phyloP scores from a whole-genome alignment of 495 filamentous ascomycete species.

The Letharia columbiana region DNA sequence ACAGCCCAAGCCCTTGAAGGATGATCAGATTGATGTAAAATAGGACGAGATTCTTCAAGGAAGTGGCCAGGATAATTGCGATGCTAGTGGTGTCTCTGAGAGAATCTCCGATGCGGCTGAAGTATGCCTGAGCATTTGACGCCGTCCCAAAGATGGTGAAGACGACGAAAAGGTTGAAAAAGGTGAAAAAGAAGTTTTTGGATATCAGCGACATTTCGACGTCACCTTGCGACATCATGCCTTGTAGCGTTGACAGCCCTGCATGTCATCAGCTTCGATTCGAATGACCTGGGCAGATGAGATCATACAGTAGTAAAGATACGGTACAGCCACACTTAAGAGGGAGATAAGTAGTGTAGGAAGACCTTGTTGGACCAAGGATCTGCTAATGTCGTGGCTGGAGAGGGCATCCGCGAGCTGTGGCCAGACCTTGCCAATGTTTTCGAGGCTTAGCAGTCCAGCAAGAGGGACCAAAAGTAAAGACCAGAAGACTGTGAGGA shows the following conservation, averaged over 20 bases:
- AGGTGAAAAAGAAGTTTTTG: constrained; percentile 99
- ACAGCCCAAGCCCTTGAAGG: constrained; percentile 83
- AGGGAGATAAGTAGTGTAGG: constrained; percentile 78
- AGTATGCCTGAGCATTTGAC: constrained; percentile 52
- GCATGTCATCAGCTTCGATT: constrained; percentile 1
- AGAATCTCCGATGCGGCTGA: constrained; percentile 59
- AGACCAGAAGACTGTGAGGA: constrained; percentile 86
- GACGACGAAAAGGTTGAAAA: constrained; percentile 96
- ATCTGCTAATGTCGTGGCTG: constrained; percentile 55
- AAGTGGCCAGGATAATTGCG: constrained; percentile 63
- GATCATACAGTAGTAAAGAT: constrained; percentile 76
- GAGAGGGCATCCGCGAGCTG: constrained; percentile 59
- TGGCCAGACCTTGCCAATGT: constrained; percentile 64
- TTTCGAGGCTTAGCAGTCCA: constrained; percentile 63
- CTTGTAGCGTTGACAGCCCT: constrained; percentile 78
- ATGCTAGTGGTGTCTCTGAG: constrained; percentile 71
- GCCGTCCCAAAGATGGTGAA: constrained; percentile 88
- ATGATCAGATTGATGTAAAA: constrained; percentile 97
- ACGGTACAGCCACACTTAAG: constrained; percentile 82
- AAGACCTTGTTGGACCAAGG: constrained; percentile 77
- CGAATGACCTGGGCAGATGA: not conserved
- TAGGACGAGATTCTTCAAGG: constrained; percentile 59
- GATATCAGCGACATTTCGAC: constrained; percentile 92
- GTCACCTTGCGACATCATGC: constrained; percentile 89
- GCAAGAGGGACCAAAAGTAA: constrained; percentile 75